Conservation (phyloP, 2,329 filamentous ascomycete species). For the Fusarium mexicanum region DNA sequence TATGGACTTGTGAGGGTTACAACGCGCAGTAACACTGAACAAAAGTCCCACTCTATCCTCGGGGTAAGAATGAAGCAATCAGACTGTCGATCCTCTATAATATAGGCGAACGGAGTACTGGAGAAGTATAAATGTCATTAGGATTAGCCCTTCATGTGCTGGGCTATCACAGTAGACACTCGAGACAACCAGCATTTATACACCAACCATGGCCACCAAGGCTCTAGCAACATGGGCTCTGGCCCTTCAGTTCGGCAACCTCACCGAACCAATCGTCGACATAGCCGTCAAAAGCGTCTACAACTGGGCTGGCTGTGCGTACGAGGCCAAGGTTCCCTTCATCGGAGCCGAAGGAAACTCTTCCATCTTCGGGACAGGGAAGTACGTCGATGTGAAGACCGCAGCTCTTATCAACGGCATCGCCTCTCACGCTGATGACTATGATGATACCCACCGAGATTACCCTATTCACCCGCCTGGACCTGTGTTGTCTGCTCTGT, state of each 20-base stretch:
- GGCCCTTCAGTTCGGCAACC: neutral
- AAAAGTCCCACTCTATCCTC: neutral
- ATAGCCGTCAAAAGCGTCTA: neutral
- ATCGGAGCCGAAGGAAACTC: neutral
- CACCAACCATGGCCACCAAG: neutral
- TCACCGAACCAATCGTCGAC: neutral
- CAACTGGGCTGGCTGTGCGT: neutral
- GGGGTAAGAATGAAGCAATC: neutral
- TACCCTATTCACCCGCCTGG: conserved; percentile 1
- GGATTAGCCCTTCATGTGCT: neutral
- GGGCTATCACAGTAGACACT: neutral
- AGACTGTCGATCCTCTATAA: neutral
- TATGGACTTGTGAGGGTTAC: neutral
- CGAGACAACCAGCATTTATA: no score
- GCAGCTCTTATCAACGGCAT: neutral
- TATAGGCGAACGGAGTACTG: accelerated
- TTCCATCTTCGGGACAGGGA: neutral
- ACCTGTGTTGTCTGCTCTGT: conserved; percentile 1
- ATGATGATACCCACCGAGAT: neutral
- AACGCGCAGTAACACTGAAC: neutral
- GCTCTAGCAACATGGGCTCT: neutral
- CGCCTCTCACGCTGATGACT: neutral
- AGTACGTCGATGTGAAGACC: neutral
- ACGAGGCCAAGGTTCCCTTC: neutral
- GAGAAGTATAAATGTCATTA: neutral